Base-by-base conservation (phyloP, 192 early-diverging fungal species). In the Entomortierella parvispora region DNA sequence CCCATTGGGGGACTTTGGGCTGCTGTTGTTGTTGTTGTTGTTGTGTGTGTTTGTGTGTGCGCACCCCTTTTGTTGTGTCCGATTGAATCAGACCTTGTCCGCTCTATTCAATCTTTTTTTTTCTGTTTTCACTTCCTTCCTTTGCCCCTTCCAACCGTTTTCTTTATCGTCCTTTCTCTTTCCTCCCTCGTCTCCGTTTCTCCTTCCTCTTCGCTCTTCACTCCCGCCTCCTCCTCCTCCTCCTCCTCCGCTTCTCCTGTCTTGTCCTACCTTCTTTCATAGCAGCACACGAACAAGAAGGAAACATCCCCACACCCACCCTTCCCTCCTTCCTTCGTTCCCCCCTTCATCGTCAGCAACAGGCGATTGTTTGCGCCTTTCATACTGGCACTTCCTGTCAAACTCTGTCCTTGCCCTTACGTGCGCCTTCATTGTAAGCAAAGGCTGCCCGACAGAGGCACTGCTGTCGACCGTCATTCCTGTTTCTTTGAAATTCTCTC, bases 131-230 rank as follows among this genome's bases (percentile, higher is more conserved):
- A 43, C 45, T 23, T 33, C 29, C 17, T 34, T n/a, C 32, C 29
- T 37, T 34, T 34, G 18, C 40, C 45, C 45, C 44, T 59, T 50
- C 34, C n/a, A n/a, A n/a, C n/a, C n/a, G n/a, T 52, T 52, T 40
- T 40, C 37, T 40, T 52, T 0, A 6, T 14, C 28, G 25, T 14
- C 17, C 28, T 15, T 3, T 52, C 28, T 28, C 12, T 52, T 52
- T 28, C 28, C 17, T 52, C 17, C 51, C 10, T 40, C 33, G 15
- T 26, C 26, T 29, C 50, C 28, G 2, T 10, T 14, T 28, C 9
- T 23, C 25, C 28, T 6, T 28, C 50, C 22, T 49, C 18, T 23
- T 49, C 18, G 18, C 18, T 6, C 47, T 12, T 49, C 47, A 12
- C 31, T 12, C 12, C 7, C 37, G 5, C 43, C 37, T 29, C 45